Conservation (phyloP, 1,284 basidiomycete genomes). For the Takashimella tepidaria region DNA sequence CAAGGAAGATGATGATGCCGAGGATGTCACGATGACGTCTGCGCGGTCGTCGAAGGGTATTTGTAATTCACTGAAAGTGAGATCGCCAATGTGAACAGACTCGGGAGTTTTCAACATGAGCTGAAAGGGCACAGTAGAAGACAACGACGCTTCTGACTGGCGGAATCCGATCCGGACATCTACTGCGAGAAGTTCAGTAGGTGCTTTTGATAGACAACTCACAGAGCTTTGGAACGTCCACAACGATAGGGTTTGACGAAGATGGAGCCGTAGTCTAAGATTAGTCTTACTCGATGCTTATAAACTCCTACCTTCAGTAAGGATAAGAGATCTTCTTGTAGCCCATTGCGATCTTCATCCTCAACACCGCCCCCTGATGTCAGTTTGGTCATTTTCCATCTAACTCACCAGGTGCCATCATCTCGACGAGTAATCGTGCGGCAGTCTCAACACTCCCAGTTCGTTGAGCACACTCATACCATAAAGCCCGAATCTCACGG, state of each 20-base stretch:
- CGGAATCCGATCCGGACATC: constrained; percentile 65
- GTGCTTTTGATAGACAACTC: constrained; percentile 32
- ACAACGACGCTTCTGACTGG: constrained; percentile 57
- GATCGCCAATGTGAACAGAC: constrained; percentile 25
- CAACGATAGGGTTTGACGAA: constrained; percentile 54
- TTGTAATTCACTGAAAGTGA: constrained; percentile 33
- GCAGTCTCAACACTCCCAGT: constrained; percentile 69
- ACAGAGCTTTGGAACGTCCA: constrained; percentile 65
- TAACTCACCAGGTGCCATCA: constrained; percentile 64
- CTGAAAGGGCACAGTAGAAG: constrained; percentile 65
- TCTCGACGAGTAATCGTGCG: constrained; percentile 68
- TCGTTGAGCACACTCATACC: constrained; percentile 72
- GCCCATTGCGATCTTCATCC: constrained; percentile 29
- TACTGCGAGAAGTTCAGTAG: constrained; percentile 51
- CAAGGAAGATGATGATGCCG: not conserved
- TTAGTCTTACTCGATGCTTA: constrained; percentile 5
- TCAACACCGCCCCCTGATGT: constrained; percentile 19
- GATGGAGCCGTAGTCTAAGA: constrained; percentile 63
- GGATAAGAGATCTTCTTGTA: constrained; percentile 61
- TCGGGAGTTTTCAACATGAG: constrained; percentile 50
- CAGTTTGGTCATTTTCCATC: constrained; percentile 18
- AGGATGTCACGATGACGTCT: constrained; percentile 20
- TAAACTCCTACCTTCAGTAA: constrained; percentile 57
- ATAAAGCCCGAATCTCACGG: constrained; percentile 63
- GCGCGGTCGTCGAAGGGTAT: constrained; percentile 39